Percentiles rank a stretch among this genome's conserved stretches.
phyloP scores from a whole-genome alignment of 495 filamentous ascomycete genomes.

The Hypoxylon intermedium region DNA sequence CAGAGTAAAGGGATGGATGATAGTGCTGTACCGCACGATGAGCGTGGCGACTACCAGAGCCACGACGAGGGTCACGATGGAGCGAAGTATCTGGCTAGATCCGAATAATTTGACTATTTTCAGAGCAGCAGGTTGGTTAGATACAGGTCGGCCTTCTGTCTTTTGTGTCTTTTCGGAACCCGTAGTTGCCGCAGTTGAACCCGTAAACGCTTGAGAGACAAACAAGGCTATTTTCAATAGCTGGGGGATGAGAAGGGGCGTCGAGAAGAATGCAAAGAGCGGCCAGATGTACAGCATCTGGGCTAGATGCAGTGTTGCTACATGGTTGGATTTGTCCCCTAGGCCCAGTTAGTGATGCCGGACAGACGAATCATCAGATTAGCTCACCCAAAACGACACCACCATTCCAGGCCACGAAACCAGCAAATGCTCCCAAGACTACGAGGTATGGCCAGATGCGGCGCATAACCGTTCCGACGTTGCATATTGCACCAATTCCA shows the following conservation, averaged over 20 bases:
- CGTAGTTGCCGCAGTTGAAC: not conserved
- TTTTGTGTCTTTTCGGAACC: not conserved
- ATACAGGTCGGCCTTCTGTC: not conserved
- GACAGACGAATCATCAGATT: slow-evolving; percentile 2
- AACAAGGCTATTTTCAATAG: slow-evolving; percentile 14
- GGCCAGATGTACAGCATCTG: slow-evolving; percentile 97
- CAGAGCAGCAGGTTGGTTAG: slow-evolving; percentile 18
- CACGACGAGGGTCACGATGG: slow-evolving; percentile 36
- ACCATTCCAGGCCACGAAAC: slow-evolving; percentile 84
- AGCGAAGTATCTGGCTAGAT: slow-evolving; percentile 13
- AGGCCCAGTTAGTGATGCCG: slow-evolving; percentile 8
- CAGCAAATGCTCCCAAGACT: slow-evolving; percentile 71
- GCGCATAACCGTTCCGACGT: slow-evolving; percentile 55
- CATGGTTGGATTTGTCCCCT: slow-evolving; percentile 94
- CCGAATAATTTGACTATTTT: slow-evolving; percentile 33
- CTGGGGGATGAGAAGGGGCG: slow-evolving; percentile 68
- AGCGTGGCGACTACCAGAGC: slow-evolving; percentile 55
- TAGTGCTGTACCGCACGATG: slow-evolving; percentile 82
- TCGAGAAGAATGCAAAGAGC: slow-evolving; percentile 86
- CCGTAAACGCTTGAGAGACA: not conserved
- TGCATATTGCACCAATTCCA: slow-evolving; percentile 60
- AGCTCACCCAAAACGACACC: slow-evolving; percentile 83
- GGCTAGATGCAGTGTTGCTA: slow-evolving; percentile 83
- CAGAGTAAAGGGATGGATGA: slow-evolving; percentile 93
- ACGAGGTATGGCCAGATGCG: slow-evolving; percentile 70